These are phyloP conservation scores for Papiliotrema flavescens DNA, from an alignment of 1,284 basidiomycete species.

Conservation along the genomic window DNA sequence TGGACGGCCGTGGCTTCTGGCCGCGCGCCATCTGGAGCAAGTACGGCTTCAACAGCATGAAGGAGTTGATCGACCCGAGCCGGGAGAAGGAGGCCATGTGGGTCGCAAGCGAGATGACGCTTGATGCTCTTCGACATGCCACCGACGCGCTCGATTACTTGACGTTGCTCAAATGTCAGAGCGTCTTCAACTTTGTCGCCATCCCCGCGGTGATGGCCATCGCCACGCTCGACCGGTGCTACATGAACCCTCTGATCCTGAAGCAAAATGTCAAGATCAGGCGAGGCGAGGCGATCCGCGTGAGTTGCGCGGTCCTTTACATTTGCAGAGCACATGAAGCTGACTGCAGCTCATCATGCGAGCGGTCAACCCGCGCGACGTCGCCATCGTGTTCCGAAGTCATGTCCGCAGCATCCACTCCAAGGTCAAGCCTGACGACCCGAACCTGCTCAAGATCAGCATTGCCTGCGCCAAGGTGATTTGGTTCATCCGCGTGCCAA, in stretches of 20 bases:
- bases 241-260: slow-evolving; percentile 90
- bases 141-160: slow-evolving; percentile 88
- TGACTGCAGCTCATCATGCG: slow-evolving; percentile 73
- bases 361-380: slow-evolving; percentile 87
- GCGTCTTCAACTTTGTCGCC: slow-evolving; percentile 93
- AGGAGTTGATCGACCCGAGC: slow-evolving; percentile 50
- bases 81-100: slow-evolving; percentile 64
- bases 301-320: slow-evolving; percentile 47
- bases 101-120: slow-evolving; percentile 81
- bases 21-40: slow-evolving; percentile 85
- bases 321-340: not conserved
- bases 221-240: slow-evolving; percentile 85
- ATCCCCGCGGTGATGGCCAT: slow-evolving; percentile 96
- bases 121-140: slow-evolving; percentile 83
- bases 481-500: slow-evolving; percentile 1
- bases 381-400: slow-evolving; percentile 81
- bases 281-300: slow-evolving; percentile 80
- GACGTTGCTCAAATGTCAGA: slow-evolving; percentile 80
- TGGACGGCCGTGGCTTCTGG: slow-evolving; percentile 89
- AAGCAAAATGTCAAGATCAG: slow-evolving; percentile 92
- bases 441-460: slow-evolving; percentile 76
- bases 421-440: slow-evolving; percentile 74
- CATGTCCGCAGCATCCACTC: slow-evolving; percentile 79
- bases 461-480: slow-evolving; percentile 72
- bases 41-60: slow-evolving; percentile 61